Percentiles rank a stretch among this genome's conserved stretches.
phyloP scores from a whole-genome alignment of 192 early-diverging fungal genomes.

The Obelidium mucronatum region DNA sequence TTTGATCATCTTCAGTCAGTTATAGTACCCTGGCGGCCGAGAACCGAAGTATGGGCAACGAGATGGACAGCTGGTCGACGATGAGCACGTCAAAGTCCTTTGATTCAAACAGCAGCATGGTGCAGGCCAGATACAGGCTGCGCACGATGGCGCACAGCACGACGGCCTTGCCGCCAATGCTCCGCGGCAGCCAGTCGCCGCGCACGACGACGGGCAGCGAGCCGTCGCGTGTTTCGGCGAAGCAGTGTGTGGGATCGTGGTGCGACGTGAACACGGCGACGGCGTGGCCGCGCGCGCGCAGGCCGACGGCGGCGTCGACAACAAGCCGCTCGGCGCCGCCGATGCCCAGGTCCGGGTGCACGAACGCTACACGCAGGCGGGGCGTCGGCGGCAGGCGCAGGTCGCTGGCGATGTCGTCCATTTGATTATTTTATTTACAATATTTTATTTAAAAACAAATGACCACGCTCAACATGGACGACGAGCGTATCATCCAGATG shows the following conservation, averaged over 20 bases:
- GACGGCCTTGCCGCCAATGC: conserved; percentile 74
- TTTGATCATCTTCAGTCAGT: background rate
- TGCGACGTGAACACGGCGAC: conserved; percentile 90
- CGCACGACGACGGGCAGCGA: conserved; percentile 71
- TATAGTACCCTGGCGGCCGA: conserved; percentile 62
- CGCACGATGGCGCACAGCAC: conserved; percentile 86
- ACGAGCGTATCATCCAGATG: conserved; percentile 21
- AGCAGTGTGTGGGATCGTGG: conserved; percentile 87
- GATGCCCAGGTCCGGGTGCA: conserved; percentile 95
- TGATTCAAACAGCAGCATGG: conserved; percentile 49
- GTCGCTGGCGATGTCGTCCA: background rate
- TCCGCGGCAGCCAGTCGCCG: conserved; percentile 78
- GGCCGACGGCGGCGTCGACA: conserved; percentile 87
- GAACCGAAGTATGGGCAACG: conserved; percentile 80
- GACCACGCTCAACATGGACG: conserved; percentile 10
- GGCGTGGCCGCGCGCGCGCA: conserved; percentile 80
- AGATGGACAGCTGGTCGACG: conserved; percentile 88
- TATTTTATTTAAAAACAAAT: no score
- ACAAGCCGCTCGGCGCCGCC: conserved; percentile 95
- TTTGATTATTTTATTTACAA: no score
- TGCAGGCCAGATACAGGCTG: conserved; percentile 69
- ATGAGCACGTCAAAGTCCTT: conserved; percentile 74
- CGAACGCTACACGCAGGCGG: conserved; percentile 67
- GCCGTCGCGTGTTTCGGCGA: conserved; percentile 90
- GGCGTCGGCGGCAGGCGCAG: background rate